These are phyloP conservation scores for Monilinia laxa DNA, from an alignment of 2,329 filamentous ascomycete species.

Conservation along the genomic window DNA sequence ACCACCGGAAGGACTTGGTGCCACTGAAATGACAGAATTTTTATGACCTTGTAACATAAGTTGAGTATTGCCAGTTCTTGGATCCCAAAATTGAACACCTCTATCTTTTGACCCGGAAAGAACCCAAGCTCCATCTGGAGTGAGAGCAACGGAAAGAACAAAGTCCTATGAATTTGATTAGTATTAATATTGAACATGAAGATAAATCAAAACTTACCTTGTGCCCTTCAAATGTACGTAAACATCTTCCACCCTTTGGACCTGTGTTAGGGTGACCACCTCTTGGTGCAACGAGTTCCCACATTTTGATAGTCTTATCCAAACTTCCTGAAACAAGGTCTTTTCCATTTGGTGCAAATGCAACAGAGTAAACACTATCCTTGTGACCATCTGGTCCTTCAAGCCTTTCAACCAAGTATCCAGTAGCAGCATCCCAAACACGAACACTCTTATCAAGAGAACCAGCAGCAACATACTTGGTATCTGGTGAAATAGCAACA, in stretches of 20 bases:
- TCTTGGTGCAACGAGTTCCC: constrained; percentile 79
- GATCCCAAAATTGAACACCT: constrained; percentile 98
- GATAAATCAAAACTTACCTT: constrained; percentile 57
- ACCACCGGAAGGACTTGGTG: constrained; percentile 78
- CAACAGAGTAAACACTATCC: constrained; percentile 94
- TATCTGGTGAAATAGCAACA: constrained; percentile 94
- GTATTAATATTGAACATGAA: constrained; percentile 7
- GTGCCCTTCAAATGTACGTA: constrained; percentile 96
- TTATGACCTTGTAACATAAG: constrained; percentile 99
- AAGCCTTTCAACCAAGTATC: constrained; percentile 84
- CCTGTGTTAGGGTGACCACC: constrained; percentile 63
- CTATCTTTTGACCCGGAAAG: constrained; percentile 96
- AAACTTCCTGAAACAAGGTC: constrained; percentile 92
- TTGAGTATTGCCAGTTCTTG: constrained; percentile 86
- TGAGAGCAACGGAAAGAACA: constrained; percentile 91
- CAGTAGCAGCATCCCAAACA: constrained; percentile 89
- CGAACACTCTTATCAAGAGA: constrained; percentile 97
- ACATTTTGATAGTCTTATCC: constrained; percentile 99
- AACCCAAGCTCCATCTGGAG: constrained; percentile 92
- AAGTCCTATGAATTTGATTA: constrained; percentile 67
- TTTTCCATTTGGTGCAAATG: constrained; percentile 90
- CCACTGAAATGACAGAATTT: constrained; percentile 97
- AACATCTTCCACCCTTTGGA: constrained; percentile 84
- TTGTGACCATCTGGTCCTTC: constrained; percentile 94
- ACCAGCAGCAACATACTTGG: constrained; percentile 89